Conservation (phyloP, 805 yeast genomes). For the Lachancea dasiensis region DNA sequence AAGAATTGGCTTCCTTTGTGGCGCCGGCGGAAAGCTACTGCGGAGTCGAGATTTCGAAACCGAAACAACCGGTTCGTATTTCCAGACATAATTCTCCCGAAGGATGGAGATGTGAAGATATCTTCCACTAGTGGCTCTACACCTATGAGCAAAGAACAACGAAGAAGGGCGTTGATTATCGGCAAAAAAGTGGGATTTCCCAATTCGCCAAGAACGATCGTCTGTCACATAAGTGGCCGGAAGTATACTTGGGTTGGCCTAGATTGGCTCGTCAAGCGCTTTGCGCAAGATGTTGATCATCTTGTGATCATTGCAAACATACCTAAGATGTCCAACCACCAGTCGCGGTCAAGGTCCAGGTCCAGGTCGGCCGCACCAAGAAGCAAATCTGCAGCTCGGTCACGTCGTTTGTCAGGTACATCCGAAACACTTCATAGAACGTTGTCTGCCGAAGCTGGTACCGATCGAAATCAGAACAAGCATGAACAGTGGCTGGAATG, state of each 20-base stretch:
- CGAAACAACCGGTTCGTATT: slow-evolving; percentile 14
- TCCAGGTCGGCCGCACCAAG: slow-evolving; percentile 9
- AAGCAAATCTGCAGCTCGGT: slow-evolving; percentile 6
- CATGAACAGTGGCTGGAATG: slow-evolving; percentile 20
- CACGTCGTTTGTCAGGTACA: not conserved
- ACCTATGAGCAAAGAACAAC: slow-evolving; percentile 23
- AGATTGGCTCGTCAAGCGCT: slow-evolving; percentile 56
- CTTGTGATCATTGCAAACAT: slow-evolving; percentile 50
- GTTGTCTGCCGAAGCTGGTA: slow-evolving; percentile 11
- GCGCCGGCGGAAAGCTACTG: slow-evolving; percentile 15
- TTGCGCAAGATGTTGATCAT: slow-evolving; percentile 61
- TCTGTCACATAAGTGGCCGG: slow-evolving; percentile 65
- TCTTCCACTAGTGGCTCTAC: slow-evolving; percentile 17
- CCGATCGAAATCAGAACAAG: slow-evolving; percentile 8
- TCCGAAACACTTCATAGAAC: slow-evolving; percentile 9
- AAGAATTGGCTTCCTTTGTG: slow-evolving; percentile 21
- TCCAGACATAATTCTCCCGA: slow-evolving; percentile 19
- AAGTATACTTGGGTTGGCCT: slow-evolving; percentile 78
- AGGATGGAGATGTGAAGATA: slow-evolving; percentile 6
- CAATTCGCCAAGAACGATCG: slow-evolving; percentile 40
- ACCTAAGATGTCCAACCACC: slow-evolving; percentile 17
- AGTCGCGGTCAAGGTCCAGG: slow-evolving; percentile 13
- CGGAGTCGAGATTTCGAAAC: slow-evolving; percentile 18
- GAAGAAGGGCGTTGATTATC: slow-evolving; percentile 19
- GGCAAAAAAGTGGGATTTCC: slow-evolving; percentile 21